phyloP scores from a whole-genome alignment of 1,284 basidiomycete species.

The Austropuccinia psidii region DNA sequence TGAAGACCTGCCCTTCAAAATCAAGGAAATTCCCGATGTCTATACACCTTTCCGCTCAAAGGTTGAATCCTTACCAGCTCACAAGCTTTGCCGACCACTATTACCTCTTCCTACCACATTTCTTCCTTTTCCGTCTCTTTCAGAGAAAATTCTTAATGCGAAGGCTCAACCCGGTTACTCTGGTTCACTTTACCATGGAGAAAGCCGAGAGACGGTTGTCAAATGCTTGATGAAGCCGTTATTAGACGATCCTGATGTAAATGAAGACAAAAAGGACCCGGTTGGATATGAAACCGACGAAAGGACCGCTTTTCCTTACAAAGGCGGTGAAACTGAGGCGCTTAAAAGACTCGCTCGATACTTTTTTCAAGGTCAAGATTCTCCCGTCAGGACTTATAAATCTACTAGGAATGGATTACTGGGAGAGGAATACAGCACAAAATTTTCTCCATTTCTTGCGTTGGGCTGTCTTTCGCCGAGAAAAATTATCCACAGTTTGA shows the following conservation, averaged over 20 bases:
- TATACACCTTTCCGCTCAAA: conserved; percentile 53
- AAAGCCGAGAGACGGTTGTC: conserved; percentile 40
- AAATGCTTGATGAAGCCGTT: conserved; percentile 44
- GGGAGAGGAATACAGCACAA: conserved; percentile 54
- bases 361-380: conserved; percentile 46
- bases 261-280: conserved; percentile 40
- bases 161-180: conserved; percentile 40
- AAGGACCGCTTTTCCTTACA: conserved; percentile 50
- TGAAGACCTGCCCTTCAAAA: conserved; percentile 50
- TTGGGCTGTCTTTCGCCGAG: conserved; percentile 53
- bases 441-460: conserved; percentile 53
- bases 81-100: conserved; percentile 45
- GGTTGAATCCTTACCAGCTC: conserved; percentile 50
- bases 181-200: conserved; percentile 35
- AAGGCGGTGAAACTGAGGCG: conserved; percentile 50
- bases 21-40: conserved; percentile 51
- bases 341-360: conserved; percentile 50
- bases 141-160: conserved; percentile 45
- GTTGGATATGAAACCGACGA: conserved; percentile 34
- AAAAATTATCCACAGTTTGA: conserved; percentile 48
- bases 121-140: conserved; percentile 37
- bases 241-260: conserved; percentile 42
- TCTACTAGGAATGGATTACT: conserved; percentile 55
- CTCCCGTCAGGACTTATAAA: conserved; percentile 52
- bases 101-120: conserved; percentile 41